Conservation (phyloP, 2,329 filamentous ascomycete genomes). For the Penicillium sp. region DNA sequence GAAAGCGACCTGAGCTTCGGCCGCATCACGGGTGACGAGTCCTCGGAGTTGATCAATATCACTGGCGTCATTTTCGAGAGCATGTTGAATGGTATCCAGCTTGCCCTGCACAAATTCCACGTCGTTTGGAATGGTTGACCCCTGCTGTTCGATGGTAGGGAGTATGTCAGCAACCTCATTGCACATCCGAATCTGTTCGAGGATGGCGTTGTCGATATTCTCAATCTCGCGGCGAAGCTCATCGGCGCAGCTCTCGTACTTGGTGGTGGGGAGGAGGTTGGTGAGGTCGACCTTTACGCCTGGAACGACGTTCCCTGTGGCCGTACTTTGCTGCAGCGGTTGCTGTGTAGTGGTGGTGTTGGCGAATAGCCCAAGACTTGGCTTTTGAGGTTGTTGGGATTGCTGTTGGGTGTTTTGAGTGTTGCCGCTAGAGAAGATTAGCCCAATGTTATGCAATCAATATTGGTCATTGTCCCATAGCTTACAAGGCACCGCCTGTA, state of each 20-base stretch:
- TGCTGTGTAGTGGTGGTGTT: slow-evolving; percentile 33
- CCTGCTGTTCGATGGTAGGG: slow-evolving; percentile 61
- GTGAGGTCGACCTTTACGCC: slow-evolving; percentile 77
- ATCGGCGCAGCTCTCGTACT: slow-evolving; percentile 86
- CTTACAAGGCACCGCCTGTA: slow-evolving; percentile 37
- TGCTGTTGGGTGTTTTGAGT: slow-evolving; percentile 28
- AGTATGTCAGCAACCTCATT: slow-evolving; percentile 74
- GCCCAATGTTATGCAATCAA: background rate
- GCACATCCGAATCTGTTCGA: slow-evolving; percentile 71
- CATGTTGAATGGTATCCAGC: slow-evolving; percentile 62
- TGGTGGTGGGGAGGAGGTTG: slow-evolving; percentile 80
- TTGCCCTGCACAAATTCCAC: slow-evolving; percentile 64
- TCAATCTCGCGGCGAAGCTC: slow-evolving; percentile 78
- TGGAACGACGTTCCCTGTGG: slow-evolving; percentile 50
- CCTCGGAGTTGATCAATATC: slow-evolving; percentile 59
- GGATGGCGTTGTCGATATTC: slow-evolving; percentile 75
- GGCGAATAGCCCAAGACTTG: slow-evolving; percentile 42
- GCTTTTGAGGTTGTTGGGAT: slow-evolving; percentile 46
- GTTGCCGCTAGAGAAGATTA: slow-evolving; percentile 18
- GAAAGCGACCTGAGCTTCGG: slow-evolving; percentile 70
- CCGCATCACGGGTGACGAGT: slow-evolving; percentile 64
- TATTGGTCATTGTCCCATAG: background rate
- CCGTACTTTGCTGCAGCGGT: slow-evolving; percentile 34
- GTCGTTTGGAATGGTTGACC: slow-evolving; percentile 65
- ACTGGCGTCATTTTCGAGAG: slow-evolving; percentile 62